phyloP scores from a whole-genome alignment of 306 rosid genomes.

The Adenanthera pavonina region DNA sequence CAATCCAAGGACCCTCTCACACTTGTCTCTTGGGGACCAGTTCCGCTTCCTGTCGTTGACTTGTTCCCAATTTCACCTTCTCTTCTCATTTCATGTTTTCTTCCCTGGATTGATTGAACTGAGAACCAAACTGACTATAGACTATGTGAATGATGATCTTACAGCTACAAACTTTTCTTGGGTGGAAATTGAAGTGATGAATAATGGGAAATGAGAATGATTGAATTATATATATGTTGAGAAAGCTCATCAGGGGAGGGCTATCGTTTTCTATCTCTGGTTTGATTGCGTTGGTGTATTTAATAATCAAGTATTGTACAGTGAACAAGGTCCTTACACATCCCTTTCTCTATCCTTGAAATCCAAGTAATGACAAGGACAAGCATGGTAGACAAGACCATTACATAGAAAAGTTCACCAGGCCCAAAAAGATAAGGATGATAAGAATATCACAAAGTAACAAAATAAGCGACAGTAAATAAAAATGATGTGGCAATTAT shows the following conservation, averaged over 20 bases:
- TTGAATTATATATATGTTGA: too few relatives aligned
- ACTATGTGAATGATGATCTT: too few relatives aligned
- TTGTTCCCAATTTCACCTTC: constrained; percentile 27
- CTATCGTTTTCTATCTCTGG: constrained; percentile 44
- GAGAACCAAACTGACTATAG: too few relatives aligned
- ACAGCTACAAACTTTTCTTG: background rate
- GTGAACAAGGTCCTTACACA: constrained; percentile 44
- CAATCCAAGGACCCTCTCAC: too few relatives aligned
- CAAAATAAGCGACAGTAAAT: too few relatives aligned
- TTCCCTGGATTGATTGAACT: too few relatives aligned
- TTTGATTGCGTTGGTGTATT: constrained; percentile 26
- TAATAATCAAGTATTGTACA: constrained; percentile 38
- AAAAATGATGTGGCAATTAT: too few relatives aligned
- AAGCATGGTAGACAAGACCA: constrained; percentile 8
- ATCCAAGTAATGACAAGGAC: constrained; percentile 40
- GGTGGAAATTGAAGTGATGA: background rate
- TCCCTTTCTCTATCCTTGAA: constrained; percentile 47
- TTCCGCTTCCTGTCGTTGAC: constrained; percentile 40
- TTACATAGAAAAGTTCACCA: background rate
- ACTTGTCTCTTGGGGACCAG: constrained; percentile 46
- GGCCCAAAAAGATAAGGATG: too few relatives aligned
- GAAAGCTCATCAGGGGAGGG: background rate
- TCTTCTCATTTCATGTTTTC: too few relatives aligned
- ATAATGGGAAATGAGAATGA: background rate
- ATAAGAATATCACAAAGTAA: too few relatives aligned